Evolutionary conservation across 345 rosid species (phyloP).

Genomic region (Syzygium aqueum): DNA sequence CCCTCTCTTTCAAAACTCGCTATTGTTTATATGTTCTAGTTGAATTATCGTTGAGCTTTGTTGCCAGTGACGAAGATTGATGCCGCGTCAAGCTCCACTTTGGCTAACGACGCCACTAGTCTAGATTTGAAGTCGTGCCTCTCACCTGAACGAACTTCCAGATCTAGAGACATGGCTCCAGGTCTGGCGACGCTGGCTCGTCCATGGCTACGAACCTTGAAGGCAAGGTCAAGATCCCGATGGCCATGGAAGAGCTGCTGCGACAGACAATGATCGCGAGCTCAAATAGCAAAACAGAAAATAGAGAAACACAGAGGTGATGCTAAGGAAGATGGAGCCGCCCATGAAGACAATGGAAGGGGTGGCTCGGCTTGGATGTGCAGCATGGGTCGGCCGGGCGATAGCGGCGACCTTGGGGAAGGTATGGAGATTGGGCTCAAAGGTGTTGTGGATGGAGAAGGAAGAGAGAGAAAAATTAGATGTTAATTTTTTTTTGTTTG

Average conservation of each 20-base stretch:
- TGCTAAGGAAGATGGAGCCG: neutral
- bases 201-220: neutral
- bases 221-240: neutral
- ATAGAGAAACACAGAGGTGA: neutral
- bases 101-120: neutral
- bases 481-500: neutral
- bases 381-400: neutral
- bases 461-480: neutral
- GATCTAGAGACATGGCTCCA: neutral
- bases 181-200: neutral
- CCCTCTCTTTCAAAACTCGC: neutral
- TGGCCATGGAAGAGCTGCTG: neutral
- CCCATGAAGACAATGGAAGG: neutral
- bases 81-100: neutral
- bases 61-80: neutral
- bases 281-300: neutral
- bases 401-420: neutral
- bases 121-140: neutral
- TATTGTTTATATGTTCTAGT: neutral
- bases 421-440: neutral
- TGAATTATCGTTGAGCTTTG: accelerated
- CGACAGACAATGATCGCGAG: neutral
- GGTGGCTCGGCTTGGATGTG: neutral
- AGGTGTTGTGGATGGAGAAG: neutral
- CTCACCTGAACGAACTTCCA: neutral